Conservation (phyloP, 2,329 filamentous ascomycete species). For the Lachnellula suecica region DNA sequence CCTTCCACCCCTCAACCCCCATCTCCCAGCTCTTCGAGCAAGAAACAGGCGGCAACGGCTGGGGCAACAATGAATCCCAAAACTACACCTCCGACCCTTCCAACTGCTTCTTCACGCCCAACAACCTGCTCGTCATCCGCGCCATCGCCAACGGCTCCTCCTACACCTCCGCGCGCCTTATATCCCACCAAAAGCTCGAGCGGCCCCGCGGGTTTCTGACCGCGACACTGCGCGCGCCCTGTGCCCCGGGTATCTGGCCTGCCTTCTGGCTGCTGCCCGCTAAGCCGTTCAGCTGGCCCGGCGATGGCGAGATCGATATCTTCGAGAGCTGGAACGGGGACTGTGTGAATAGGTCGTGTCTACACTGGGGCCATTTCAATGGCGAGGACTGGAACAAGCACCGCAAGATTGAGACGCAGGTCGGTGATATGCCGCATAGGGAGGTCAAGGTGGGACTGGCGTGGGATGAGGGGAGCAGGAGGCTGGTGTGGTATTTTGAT, state of each 20-base stretch:
- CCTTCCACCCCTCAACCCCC: constrained; percentile 45
- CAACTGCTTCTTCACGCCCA: constrained; percentile 55
- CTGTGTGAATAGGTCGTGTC: constrained; percentile 52
- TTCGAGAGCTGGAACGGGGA: constrained; percentile 63
- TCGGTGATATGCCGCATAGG: constrained; percentile 45
- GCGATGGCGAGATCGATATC: constrained; percentile 60
- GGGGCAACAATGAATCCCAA: constrained; percentile 61
- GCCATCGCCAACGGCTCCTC: constrained; percentile 42
- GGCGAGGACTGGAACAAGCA: constrained; percentile 57
- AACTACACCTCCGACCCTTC: constrained; percentile 49
- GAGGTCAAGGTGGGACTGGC: constrained; percentile 55
- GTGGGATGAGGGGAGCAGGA: constrained; percentile 41
- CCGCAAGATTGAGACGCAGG: constrained; percentile 49
- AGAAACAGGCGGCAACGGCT: constrained; percentile 55
- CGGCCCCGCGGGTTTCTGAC: constrained; percentile 52
- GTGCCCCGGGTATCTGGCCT: constrained; percentile 58
- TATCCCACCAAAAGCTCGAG: constrained; percentile 49
- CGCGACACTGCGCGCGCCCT: constrained; percentile 50
- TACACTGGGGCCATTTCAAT: constrained; percentile 58
- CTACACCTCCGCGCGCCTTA: constrained; percentile 56
- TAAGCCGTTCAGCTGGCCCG: constrained; percentile 58
- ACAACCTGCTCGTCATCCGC: constrained; percentile 51
- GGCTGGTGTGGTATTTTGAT: constrained; percentile 60
- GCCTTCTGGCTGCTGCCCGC: constrained; percentile 60
- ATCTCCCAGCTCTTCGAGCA: constrained; percentile 54